Base-by-base conservation (phyloP, 2,329 filamentous ascomycete genomes). In the Rasamsonia emersonii region DNA sequence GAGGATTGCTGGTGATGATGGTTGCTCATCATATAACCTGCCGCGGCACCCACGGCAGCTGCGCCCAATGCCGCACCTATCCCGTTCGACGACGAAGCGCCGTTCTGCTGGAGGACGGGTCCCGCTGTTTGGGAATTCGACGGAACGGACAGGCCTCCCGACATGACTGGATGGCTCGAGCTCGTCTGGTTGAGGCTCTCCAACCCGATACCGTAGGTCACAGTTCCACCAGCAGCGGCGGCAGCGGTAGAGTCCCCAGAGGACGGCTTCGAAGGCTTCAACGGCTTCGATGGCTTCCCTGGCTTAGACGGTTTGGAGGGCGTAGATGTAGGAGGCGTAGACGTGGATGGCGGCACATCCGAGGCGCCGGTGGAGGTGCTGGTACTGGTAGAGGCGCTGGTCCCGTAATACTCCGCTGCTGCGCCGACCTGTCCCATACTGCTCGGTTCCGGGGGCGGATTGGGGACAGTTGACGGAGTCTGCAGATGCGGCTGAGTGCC, bases 341-440 rank as follows among this genome's bases (percentile, higher is more conserved):
- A 33, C 1, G 42, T 41, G 36, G n/a, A 24, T 14, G 25, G 16
- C 11, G 29, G 23, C 19, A 32, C 4, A 13, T n/a, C 11, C 14
- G 29, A 32, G 19, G 35, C 36, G 11, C 24, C n/a, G 6, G 27
- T 33, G 45, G 32, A n/a, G 33, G 41, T 13, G 25, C 30, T 17
- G 40, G 23, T 18, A 17, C 20, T 36, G 37, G 32, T 44, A 49
- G 32, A 47, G 35, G 6, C 28, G 40, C 5, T 40, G 25, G 9
- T 47, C n/a, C n/a, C n/a, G n/a, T 68, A 78, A 51, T 74, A 79
- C 9, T 71, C 68, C 4, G 73, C 71, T 14, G 75, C 75, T n/a
- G 71, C 61, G 11, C 57, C 56, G 30, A 52, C 39, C 24, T 55
- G 53, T 4, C 64, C 65, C 33, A 63, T 40, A 33, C 59, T 61